A percentile compares a stretch with the other conserved stretches of the same genome.
These are phyloP conservation scores for Eruca vesicaria DNA, from an alignment of 441 rosid genomes.

Conservation along the genomic window DNA sequence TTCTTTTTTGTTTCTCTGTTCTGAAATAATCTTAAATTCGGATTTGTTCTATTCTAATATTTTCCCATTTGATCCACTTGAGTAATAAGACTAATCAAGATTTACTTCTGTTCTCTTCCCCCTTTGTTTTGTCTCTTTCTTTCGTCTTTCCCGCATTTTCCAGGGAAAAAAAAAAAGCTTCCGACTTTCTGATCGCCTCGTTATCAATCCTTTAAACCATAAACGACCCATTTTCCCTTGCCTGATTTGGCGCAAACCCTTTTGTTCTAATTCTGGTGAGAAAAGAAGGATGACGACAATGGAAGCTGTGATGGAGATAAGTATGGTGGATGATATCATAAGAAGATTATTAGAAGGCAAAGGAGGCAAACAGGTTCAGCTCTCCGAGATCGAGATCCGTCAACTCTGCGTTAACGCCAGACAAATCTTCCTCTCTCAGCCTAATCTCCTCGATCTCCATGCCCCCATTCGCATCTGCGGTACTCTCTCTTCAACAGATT, in stretches of 20 bases:
- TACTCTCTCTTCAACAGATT: slow-evolving; percentile 20
- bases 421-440: slow-evolving; percentile 91
- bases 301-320: slow-evolving; percentile 91
- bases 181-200: background rate
- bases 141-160: slow-evolving; percentile 18
- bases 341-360: slow-evolving; percentile 88
- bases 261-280: slow-evolving; percentile 3
- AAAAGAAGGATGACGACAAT: slow-evolving; percentile 56
- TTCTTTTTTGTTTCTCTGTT: background rate
- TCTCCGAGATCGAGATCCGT: slow-evolving; percentile 95
- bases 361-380: slow-evolving; percentile 94
- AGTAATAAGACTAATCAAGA: slow-evolving; percentile 9
- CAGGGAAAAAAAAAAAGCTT: slow-evolving; percentile 4
- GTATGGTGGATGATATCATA: slow-evolving; percentile 89
- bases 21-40: background rate
- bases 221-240: slow-evolving; percentile 24
- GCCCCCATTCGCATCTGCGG: slow-evolving; percentile 95
- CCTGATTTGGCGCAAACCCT: slow-evolving; percentile 22
- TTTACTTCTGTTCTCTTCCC: slow-evolving; percentile 20
- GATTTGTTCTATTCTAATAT: slow-evolving; percentile 12
- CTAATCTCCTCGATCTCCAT: slow-evolving; percentile 71
- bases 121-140: background rate
- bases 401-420: slow-evolving; percentile 95
- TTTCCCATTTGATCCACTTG: slow-evolving; percentile 20
- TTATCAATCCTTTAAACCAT: slow-evolving; percentile 20